Percentiles rank a stretch among this genome's conserved stretches.
Conservation (phyloP, 306 rosid genomes). For the Trifolium repens region DNA sequence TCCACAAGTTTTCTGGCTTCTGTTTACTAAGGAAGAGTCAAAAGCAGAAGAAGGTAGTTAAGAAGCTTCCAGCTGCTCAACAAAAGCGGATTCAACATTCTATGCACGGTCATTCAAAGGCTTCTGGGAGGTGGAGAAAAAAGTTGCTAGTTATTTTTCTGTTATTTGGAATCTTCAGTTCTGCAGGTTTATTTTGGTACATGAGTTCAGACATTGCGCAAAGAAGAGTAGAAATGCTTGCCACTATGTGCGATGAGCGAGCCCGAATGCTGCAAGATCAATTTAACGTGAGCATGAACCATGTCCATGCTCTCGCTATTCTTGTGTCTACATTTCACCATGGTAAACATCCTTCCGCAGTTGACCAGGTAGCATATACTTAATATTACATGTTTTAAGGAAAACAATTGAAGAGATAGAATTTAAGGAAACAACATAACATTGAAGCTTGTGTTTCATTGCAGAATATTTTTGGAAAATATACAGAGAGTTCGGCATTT, state of each 20-base stretch:
- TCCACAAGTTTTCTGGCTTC: constrained; percentile 51
- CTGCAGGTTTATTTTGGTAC: constrained; percentile 75
- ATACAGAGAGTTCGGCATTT: constrained; percentile 88
- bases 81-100: constrained; percentile 50
- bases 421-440: constrained; percentile 28
- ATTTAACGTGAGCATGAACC: constrained; percentile 94
- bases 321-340: constrained; percentile 98
- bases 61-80: constrained; percentile 45
- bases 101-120: constrained; percentile 51
- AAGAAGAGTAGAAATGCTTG: constrained; percentile 79
- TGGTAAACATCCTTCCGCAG: constrained; percentile 82
- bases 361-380: constrained; percentile 73
- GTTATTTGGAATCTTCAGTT: constrained; percentile 53
- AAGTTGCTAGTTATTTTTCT: constrained; percentile 58
- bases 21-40: constrained; percentile 51
- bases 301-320: constrained; percentile 91
- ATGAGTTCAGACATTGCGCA: constrained; percentile 50
- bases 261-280: constrained; percentile 98
- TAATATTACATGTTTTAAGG: constrained; percentile 4
- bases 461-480: constrained; percentile 88
- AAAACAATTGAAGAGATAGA: neutral
- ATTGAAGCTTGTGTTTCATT: constrained; percentile 36
- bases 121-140: constrained; percentile 81
- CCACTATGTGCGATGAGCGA: constrained; percentile 97
- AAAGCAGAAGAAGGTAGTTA: constrained; percentile 49